Percentiles rank a stretch among this genome's conserved stretches.
phyloP scores from a whole-genome alignment of 768 basidiomycete genomes.

The Polyporus arcularius region DNA sequence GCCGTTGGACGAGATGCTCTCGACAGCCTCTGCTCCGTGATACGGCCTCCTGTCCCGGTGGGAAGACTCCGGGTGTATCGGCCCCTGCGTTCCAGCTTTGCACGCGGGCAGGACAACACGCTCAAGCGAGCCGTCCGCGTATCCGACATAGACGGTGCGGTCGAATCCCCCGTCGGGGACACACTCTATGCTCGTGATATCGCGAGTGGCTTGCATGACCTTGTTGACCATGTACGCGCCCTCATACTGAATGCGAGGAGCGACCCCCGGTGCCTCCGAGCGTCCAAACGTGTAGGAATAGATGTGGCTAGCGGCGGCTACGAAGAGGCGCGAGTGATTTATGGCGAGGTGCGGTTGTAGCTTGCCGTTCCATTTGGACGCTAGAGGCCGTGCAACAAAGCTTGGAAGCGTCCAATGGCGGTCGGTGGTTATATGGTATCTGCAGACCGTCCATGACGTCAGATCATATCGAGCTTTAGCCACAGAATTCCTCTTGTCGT shows the following conservation, averaged over 20 bases:
- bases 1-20: constrained; percentile 53
- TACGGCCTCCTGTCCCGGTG: constrained; percentile 25
- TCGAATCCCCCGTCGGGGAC: constrained; percentile 28
- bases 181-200: constrained; percentile 34
- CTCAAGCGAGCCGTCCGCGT: constrained; percentile 37
- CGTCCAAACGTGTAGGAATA: constrained; percentile 55
- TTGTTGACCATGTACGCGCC: constrained; percentile 25
- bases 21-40: constrained; percentile 51
- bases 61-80: constrained; percentile 20
- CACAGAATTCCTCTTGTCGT: too few species aligned
- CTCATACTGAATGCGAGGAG: constrained; percentile 28
- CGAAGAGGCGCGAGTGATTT: constrained; percentile 53
- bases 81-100: constrained; percentile 15
- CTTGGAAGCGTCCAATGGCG: constrained; percentile 48
- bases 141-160: constrained; percentile 31
- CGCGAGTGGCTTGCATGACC: constrained; percentile 27
- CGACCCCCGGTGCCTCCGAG: constrained; percentile 4
- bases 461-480: not conserved
- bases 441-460: not conserved
- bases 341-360: constrained; percentile 59
- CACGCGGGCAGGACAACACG: constrained; percentile 39
- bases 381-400: constrained; percentile 68
- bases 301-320: constrained; percentile 61
- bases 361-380: constrained; percentile 57
- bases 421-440: constrained; percentile 57